A percentile compares a stretch with the other conserved stretches of the same genome.
These are phyloP conservation scores for Lepidium didymum DNA, from an alignment of 345 rosid genomes.

Conservation along the genomic window DNA sequence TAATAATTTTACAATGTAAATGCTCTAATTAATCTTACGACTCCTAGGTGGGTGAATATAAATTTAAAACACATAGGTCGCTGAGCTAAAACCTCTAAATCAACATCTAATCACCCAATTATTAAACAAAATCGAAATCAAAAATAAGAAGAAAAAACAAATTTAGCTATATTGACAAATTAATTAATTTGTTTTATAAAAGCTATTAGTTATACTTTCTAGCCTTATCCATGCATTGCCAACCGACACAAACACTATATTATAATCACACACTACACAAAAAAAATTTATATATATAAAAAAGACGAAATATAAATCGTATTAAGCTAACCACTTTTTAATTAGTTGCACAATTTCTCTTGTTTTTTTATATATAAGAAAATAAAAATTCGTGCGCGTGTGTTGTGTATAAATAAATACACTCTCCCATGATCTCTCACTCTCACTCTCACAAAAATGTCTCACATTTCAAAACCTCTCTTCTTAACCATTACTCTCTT, in stretches of 20 bases:
- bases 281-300: not conserved
- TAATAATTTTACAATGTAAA: no score
- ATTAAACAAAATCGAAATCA: not conserved
- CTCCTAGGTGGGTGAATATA: not conserved
- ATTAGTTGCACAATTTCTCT: conserved; percentile 9
- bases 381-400: not conserved
- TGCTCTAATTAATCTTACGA: no score
- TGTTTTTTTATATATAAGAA: not conserved
- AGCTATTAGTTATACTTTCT: not conserved
- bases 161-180: no score
- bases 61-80: not conserved
- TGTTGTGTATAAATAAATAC: not conserved
- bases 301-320: not conserved
- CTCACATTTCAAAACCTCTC: conserved; percentile 2
- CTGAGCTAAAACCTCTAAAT: conserved; percentile 1
- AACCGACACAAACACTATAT: conserved; percentile 17
- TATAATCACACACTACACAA: not conserved
- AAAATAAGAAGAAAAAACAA: not conserved
- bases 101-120: not conserved
- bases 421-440: not conserved
- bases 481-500: conserved; percentile 5
- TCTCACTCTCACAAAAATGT: conserved; percentile 14
- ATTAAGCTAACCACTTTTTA: conserved; percentile 15
- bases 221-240: conserved; percentile 20
- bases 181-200: not conserved